These are phyloP conservation scores for Carex arenaria DNA, from an alignment of 202 grass and related monocot genomes.

Conservation along the genomic window DNA sequence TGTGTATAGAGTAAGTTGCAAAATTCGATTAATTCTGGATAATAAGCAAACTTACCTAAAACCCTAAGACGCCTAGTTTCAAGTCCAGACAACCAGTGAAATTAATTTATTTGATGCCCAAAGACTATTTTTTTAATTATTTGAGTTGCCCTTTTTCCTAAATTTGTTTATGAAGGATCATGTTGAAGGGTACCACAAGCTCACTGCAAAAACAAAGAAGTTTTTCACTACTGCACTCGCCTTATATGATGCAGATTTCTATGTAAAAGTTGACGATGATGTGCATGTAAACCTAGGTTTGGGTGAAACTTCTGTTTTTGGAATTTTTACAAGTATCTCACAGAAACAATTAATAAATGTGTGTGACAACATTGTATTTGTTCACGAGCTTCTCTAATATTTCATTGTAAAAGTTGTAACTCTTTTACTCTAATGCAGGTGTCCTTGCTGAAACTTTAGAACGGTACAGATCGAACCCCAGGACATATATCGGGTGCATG, in stretches of 20 bases:
- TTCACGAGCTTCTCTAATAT: background rate
- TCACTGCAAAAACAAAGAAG: constrained; percentile 56
- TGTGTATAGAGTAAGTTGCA: background rate
- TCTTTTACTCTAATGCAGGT: constrained; percentile 31
- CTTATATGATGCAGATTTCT: constrained; percentile 80
- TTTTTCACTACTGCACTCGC: constrained; percentile 61
- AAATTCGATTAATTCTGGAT: background rate
- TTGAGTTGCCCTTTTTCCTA: background rate
- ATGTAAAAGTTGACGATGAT: constrained; percentile 87
- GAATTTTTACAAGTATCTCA: background rate
- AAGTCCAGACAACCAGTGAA: background rate
- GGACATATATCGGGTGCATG: constrained; percentile 83
- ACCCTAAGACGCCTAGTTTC: background rate
- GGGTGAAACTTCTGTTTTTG: background rate
- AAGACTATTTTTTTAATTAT: background rate
- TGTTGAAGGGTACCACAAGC: constrained; percentile 57
- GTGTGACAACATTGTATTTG: background rate
- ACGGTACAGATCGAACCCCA: constrained; percentile 50
- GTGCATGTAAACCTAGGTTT: constrained; percentile 86
- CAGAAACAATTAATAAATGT: background rate
- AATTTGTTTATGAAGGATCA: constrained; percentile 42
- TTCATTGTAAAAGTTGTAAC: background rate
- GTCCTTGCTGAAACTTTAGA: constrained; percentile 49
- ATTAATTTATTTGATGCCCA: background rate
- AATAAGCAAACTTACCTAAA: background rate